Evolutionary conservation across 2,329 filamentous ascomycete species (phyloP).

Genomic region (Colletotrichum sp.): DNA sequence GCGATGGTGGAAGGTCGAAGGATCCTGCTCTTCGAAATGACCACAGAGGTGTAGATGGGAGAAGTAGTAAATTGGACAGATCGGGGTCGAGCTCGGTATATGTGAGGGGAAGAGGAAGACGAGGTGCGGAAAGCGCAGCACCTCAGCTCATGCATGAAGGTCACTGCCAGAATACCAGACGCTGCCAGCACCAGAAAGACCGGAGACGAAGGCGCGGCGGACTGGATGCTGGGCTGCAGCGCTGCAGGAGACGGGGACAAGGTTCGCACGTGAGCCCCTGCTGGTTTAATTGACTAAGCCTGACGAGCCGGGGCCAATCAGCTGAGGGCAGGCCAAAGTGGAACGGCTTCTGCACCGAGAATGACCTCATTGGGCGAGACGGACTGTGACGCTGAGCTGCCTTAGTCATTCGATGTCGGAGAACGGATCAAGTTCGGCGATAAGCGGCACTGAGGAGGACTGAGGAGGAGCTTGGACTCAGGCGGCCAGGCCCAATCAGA

Average conservation of each 20-base stretch:
- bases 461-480: not conserved
- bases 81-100: conserved; percentile 3
- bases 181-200: not conserved
- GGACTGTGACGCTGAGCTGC: too few relatives aligned
- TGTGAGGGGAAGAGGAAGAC: conserved; percentile 1
- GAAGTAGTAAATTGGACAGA: not conserved
- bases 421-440: conserved; percentile 7
- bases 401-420: not conserved
- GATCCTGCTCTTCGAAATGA: not conserved
- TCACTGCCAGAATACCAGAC: not conserved
- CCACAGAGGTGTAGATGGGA: not conserved
- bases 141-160: not conserved
- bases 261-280: conserved; percentile 21
- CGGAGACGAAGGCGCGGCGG: not conserved
- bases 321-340: not conserved
- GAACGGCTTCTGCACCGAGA: not conserved
- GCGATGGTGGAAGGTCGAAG: not conserved
- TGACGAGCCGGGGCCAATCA: not conserved
- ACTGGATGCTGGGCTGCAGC: not conserved
- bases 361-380: conserved; percentile 8
- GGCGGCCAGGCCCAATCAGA: not conserved
- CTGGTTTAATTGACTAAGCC: not conserved
- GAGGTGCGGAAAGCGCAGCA: not conserved
- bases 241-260: not conserved
- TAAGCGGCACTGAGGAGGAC: not conserved